Evolutionary conservation across 2,329 filamentous ascomycete species (phyloP), one percentile per base, ranked within the genome.

Genomic region (Coniochaeta sp.): DNA sequence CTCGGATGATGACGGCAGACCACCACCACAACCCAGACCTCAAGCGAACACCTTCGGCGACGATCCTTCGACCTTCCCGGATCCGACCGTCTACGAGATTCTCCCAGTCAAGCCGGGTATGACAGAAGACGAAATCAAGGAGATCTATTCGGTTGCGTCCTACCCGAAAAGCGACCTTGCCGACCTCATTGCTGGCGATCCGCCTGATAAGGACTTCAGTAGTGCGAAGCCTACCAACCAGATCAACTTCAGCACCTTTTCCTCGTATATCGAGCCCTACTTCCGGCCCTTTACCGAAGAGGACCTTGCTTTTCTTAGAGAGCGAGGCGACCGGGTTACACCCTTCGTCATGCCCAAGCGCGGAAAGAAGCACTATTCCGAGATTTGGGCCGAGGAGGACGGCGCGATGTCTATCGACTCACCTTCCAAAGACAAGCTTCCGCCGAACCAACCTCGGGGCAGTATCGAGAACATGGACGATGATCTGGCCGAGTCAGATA

Each of bases 1-100:
- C 32, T 71, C 66, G 55, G 78, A 84, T 64, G 84, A 88, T 62
- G 81, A 86, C 70, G 76, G 84, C 66, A 77, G 85, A 67, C 82
- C 83, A 61, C 81, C 87, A 69, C 80, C 81, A 63, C 81, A 83
- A 28, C 85, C 88, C 57, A 80, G 83, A 44, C 91, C 90, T 5
- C 89, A 93, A 61, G 87, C 88, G 69, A 90, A 96, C 74, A 93
- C 91, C 0, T 98, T 97, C 72, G 93, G 93, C 61, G 88, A 93
- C 42, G 92, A 98, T 70, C 93, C 93, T 0, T 90, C 91, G 28
- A 91, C 87, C n/a, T 96, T 93, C 68, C 85, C 85, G 22, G 95
- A 99, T 70, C 92, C 93, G 1, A 96, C 93, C 38, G 83, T 97
- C 57, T 99, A 99, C 77, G 90, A 99, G 71, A 97, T 99, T 63